Conservation (phyloP, 495 filamentous ascomycete genomes). For the Talaromyces liani region DNA sequence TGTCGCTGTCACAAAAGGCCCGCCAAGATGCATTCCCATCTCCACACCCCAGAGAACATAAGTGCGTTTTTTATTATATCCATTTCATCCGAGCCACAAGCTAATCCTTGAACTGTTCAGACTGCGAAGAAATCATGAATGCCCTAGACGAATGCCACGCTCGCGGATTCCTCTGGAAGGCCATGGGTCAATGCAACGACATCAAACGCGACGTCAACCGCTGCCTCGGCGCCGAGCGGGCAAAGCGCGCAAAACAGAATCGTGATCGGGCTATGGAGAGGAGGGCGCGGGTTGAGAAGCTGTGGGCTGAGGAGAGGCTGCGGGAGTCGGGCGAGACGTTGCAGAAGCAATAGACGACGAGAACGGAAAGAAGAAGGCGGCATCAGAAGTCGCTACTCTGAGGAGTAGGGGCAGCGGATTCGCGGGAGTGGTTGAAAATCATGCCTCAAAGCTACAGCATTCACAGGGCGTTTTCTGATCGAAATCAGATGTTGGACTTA, state of each 20-base stretch:
- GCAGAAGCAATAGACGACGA: constrained; percentile 15
- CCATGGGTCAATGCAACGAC: constrained; percentile 81
- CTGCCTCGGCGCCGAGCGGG: constrained; percentile 73
- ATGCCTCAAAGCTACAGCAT: too few relatives aligned
- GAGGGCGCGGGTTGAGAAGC: constrained; percentile 56
- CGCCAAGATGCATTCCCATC: constrained; percentile 84
- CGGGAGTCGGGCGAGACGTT: constrained; percentile 13
- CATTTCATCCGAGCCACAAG: neutral
- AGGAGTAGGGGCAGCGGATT: neutral
- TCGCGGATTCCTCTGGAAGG: constrained; percentile 81
- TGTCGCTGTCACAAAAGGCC: neutral
- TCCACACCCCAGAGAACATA: constrained; percentile 83
- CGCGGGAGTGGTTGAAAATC: neutral
- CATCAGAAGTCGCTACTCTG: neutral
- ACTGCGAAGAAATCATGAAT: constrained; percentile 86
- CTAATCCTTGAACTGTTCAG: constrained; percentile 33
- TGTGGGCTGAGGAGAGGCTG: constrained; percentile 61
- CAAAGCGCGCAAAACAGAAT: constrained; percentile 68
- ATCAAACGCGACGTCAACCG: constrained; percentile 72
- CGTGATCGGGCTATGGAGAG: constrained; percentile 63
- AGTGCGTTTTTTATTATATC: constrained; percentile 46
- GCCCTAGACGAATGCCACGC: constrained; percentile 95
- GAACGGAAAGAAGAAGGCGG: neutral
- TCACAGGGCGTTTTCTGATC: constrained; percentile 2
- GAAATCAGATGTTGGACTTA: neutral